These are phyloP conservation scores for Mycothermus thermophilus DNA, from an alignment of 495 filamentous ascomycete genomes.

Conservation along the genomic window DNA sequence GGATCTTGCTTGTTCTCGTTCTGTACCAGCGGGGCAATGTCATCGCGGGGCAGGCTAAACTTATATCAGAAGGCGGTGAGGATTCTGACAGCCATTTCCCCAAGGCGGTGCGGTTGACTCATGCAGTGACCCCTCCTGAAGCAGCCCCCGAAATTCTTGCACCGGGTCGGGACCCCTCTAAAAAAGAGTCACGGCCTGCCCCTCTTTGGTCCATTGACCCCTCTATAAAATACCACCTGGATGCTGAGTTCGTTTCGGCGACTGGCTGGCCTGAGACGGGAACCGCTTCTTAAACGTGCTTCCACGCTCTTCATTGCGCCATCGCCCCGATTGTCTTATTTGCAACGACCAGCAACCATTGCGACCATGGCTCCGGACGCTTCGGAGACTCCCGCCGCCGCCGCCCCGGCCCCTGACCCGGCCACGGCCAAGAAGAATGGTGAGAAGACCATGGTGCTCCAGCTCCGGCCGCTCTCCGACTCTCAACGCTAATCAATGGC, in stretches of 20 bases:
- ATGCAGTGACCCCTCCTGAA: constrained; percentile 5
- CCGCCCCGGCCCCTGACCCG: constrained; percentile 9
- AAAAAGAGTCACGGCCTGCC: constrained; percentile 10
- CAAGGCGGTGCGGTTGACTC: constrained; percentile 2
- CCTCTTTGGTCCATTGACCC: constrained; percentile 13
- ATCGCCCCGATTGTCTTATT: constrained; percentile 12
- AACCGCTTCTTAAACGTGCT: constrained; percentile 13
- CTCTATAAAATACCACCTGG: constrained; percentile 16
- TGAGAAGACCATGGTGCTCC: constrained; percentile 19
- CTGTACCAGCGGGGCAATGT: no score
- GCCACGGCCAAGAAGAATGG: constrained; percentile 19
- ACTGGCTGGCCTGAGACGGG: constrained; percentile 16
- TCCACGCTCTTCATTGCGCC: constrained; percentile 8
- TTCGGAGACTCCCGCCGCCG: constrained; percentile 4
- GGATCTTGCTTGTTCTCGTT: no score
- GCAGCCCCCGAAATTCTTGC: constrained; percentile 14
- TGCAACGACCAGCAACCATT: constrained; percentile 3
- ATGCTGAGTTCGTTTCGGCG: constrained; percentile 20
- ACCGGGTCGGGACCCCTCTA: constrained; percentile 5
- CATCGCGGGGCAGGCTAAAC: no score
- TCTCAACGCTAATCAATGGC: background rate
- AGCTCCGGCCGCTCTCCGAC: background rate
- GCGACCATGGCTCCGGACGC: constrained; percentile 15
- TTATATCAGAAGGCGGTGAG: no score
- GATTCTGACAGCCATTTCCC: background rate